Conservation (phyloP, 345 rosid species). For the Bretschneidera sinensis region DNA sequence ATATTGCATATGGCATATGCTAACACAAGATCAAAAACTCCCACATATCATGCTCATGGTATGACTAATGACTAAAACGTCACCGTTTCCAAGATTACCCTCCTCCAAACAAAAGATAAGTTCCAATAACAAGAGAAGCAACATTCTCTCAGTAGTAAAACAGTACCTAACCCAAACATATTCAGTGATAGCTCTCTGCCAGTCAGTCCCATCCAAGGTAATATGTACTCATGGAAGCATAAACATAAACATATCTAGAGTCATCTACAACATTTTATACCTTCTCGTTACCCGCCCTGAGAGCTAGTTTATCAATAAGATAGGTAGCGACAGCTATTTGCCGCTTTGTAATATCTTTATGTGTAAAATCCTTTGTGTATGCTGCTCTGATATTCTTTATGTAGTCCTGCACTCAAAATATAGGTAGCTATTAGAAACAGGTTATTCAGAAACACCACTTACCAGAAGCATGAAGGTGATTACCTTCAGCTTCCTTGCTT, state of each 20-base stretch:
- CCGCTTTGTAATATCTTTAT: conserved; percentile 56
- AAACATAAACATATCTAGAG: background rate
- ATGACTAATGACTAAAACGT: background rate
- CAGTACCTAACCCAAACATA: too few species aligned
- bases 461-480: conserved; percentile 7
- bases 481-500: conserved; percentile 95
- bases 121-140: too few species aligned
- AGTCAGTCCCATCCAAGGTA: background rate
- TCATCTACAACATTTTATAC: conserved; percentile 28
- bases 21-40: background rate
- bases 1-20: background rate
- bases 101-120: too few species aligned
- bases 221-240: background rate
- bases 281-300: conserved; percentile 99
- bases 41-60: background rate
- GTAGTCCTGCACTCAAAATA: conserved; percentile 49
- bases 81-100: too few species aligned
- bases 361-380: conserved; percentile 77
- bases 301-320: conserved; percentile 96
- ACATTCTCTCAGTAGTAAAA: background rate
- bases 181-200: background rate
- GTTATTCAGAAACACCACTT: conserved; percentile 13
- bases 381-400: conserved; percentile 75
- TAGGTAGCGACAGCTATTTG: conserved; percentile 99
- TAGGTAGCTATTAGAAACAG: conserved; percentile 5